These are phyloP conservation scores for Russula sp. DNA, from an alignment of 768 basidiomycete genomes.

Conservation along the genomic window DNA sequence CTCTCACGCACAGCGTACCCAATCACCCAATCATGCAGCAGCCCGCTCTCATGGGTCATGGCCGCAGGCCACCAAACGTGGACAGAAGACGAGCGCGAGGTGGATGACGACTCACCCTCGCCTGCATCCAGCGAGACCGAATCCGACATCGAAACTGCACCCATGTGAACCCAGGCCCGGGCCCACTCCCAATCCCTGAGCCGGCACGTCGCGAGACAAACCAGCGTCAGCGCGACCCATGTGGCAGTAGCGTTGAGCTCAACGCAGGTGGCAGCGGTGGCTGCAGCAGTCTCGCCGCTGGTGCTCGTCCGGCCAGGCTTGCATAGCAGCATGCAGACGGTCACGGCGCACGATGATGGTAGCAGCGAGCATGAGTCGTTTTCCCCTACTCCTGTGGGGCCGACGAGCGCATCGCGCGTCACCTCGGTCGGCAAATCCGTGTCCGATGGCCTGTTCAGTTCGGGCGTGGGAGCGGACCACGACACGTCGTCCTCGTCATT, in stretches of 20 bases:
- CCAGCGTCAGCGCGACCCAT: slow-evolving; percentile 6
- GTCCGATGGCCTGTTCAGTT: slow-evolving; percentile 17
- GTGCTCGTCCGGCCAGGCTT: slow-evolving; percentile 43
- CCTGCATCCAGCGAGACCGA: slow-evolving; percentile 59
- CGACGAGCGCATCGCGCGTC: neutral
- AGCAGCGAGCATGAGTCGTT: slow-evolving; percentile 17
- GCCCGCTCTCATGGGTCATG: slow-evolving; percentile 55
- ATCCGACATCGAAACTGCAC: slow-evolving; percentile 28
- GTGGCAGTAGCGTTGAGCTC: neutral
- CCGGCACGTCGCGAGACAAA: slow-evolving; percentile 5
- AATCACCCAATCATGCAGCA: slow-evolving; percentile 50
- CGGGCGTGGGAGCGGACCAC: neutral
- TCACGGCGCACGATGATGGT: slow-evolving; percentile 37
- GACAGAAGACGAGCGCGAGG: slow-evolving; percentile 46
- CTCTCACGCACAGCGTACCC: slow-evolving; percentile 24
- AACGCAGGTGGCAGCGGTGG: neutral
- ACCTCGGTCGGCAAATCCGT: slow-evolving; percentile 4
- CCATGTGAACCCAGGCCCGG: slow-evolving; percentile 16
- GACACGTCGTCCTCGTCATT: neutral
- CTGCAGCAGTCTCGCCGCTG: slow-evolving; percentile 22
- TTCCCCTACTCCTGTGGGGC: neutral
- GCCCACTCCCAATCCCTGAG: slow-evolving; percentile 28
- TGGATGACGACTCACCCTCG: slow-evolving; percentile 47
- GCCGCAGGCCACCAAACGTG: slow-evolving; percentile 42
- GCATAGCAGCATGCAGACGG: slow-evolving; percentile 62